Evolutionary conservation across 2,329 filamentous ascomycete species (phyloP).

Genomic region (Chlorencoelia australis): DNA sequence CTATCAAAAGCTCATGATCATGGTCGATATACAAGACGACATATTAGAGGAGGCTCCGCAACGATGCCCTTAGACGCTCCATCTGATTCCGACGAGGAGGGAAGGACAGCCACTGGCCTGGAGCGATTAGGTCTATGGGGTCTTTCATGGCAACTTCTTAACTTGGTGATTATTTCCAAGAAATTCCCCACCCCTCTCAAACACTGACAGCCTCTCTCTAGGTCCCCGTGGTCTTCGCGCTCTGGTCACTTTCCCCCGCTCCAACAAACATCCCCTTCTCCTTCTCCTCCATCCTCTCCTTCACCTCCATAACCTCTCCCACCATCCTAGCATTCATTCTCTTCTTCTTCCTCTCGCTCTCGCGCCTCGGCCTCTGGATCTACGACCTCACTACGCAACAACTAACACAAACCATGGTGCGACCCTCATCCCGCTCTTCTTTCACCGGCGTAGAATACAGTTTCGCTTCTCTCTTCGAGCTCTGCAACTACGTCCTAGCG

Average conservation of each 20-base stretch:
- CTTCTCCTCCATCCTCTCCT: constrained; percentile 25
- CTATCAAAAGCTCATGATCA: constrained; percentile 25
- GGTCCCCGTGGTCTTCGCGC: constrained; percentile 29
- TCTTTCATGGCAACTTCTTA: constrained; percentile 31
- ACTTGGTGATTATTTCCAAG: constrained; percentile 29
- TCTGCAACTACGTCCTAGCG: constrained; percentile 29
- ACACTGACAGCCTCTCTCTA: constrained; percentile 5
- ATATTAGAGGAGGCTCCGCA: not conserved
- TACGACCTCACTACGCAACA: constrained; percentile 36
- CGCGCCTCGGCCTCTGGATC: constrained; percentile 35
- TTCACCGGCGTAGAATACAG: constrained; percentile 35
- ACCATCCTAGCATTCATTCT: constrained; percentile 22
- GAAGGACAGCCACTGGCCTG: constrained; percentile 26
- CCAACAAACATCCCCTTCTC: constrained; percentile 3
- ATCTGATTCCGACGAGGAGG: constrained; percentile 8
- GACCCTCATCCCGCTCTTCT: constrained; percentile 27
- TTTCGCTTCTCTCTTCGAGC: constrained; percentile 32
- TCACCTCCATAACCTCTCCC: constrained; percentile 3
- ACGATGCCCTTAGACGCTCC: not conserved
- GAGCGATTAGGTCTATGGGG: constrained; percentile 34
- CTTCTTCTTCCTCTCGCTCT: constrained; percentile 33
- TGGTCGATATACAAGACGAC: constrained; percentile 14
- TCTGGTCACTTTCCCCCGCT: constrained; percentile 25
- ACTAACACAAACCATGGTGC: constrained; percentile 33
- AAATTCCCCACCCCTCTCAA: not conserved